Conservation (phyloP, 2,329 filamentous ascomycete species). For the Colletotrichum sp. region DNA sequence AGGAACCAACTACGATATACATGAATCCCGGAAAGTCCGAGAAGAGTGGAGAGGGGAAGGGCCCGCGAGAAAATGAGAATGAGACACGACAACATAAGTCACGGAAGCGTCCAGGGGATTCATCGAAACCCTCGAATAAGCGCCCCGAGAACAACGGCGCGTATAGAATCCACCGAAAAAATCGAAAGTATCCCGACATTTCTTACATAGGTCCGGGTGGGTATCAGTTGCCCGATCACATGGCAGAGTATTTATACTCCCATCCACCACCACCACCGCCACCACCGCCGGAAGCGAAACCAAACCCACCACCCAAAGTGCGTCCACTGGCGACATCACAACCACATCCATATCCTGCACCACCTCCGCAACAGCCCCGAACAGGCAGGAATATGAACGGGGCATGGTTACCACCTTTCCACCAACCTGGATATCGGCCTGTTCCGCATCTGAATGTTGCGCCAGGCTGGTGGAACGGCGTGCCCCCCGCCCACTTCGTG, state of each 20-base stretch:
- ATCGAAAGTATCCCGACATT: not conserved
- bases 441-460: not conserved
- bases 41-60: not conserved
- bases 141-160: not conserved
- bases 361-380: not conserved
- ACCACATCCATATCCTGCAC: not conserved
- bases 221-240: not conserved
- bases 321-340: not conserved
- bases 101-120: not conserved
- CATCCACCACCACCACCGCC: not conserved
- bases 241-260: not conserved
- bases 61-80: not conserved
- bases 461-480: not conserved
- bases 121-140: not conserved
- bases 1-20: not conserved
- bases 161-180: not conserved
- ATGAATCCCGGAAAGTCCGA: not conserved
- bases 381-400: not conserved
- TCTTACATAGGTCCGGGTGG: not conserved
- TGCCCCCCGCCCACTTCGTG: not conserved
- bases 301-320: not conserved
- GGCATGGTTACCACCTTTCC: not conserved
- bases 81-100: not conserved
- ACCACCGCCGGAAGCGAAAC: not conserved
- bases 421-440: not conserved